phyloP scores from a whole-genome alignment of 2,329 filamentous ascomycete species.

The Neofusicoccum umdonicola region DNA sequence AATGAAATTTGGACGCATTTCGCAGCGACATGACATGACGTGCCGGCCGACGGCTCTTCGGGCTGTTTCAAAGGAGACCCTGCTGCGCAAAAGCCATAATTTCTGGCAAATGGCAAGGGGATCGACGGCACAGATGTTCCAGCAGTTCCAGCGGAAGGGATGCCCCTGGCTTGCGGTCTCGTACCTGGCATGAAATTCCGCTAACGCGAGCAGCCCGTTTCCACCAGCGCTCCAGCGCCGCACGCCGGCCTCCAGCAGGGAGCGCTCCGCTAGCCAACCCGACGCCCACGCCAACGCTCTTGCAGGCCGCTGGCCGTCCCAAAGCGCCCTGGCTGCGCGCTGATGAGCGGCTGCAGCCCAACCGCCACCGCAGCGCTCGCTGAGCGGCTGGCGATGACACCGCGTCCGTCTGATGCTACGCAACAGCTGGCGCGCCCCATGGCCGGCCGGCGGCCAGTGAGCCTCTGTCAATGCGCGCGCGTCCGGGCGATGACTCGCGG shows the following conservation, averaged over 20 bases:
- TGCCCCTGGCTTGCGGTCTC: constrained; percentile 15
- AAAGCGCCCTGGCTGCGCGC: constrained; percentile 3
- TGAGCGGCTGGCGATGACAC: not conserved
- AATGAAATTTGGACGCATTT: constrained; percentile 38
- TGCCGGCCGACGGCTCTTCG: constrained; percentile 39
- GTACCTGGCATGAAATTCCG: constrained; percentile 17
- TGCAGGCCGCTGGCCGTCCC: not conserved
- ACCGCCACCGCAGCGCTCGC: not conserved
- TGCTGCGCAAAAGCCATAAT: constrained; percentile 20
- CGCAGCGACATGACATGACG: constrained; percentile 37
- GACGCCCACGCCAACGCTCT: constrained; percentile 4
- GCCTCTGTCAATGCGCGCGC: constrained; percentile 18
- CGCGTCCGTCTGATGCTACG: constrained; percentile 3
- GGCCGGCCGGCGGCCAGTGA: constrained; percentile 15
- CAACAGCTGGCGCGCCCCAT: constrained; percentile 5
- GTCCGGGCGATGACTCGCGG: constrained; percentile 9
- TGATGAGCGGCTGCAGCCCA: not conserved
- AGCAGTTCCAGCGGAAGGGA: constrained; percentile 18
- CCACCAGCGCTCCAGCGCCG: not conserved
- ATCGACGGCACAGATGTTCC: constrained; percentile 20
- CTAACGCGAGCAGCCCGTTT: constrained; percentile 16
- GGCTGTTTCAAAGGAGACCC: constrained; percentile 33
- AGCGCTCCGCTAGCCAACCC: not conserved
- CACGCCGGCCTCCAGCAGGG: constrained; percentile 11
- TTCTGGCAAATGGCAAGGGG: constrained; percentile 17